phyloP scores from a whole-genome alignment of 192 early-diverging fungal species.

The Radiomyces spectabilis region DNA sequence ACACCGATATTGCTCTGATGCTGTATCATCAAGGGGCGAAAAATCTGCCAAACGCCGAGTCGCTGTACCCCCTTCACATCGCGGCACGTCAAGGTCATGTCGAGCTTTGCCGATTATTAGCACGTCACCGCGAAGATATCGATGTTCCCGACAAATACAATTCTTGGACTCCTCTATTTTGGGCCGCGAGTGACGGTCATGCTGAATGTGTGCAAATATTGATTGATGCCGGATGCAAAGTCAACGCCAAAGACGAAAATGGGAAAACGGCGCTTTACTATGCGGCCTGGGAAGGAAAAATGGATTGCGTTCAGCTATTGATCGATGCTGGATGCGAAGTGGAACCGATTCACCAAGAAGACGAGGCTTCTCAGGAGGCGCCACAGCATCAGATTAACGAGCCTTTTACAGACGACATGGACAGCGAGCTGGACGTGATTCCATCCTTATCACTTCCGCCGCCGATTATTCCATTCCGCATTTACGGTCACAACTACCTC shows the following conservation, averaged over 20 bases:
- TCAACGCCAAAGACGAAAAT: conserved; percentile 74
- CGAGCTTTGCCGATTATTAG: conserved; percentile 63
- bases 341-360: background rate
- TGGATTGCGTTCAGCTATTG: conserved; percentile 72
- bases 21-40: conserved; percentile 72
- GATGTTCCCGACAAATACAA: conserved; percentile 85
- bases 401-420: conserved; percentile 18
- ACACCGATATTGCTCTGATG: conserved; percentile 75
- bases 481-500: conserved; percentile 97
- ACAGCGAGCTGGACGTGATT: conserved; percentile 81
- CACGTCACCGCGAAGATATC: conserved; percentile 64
- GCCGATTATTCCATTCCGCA: conserved; percentile 95
- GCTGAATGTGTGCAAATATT: conserved; percentile 71
- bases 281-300: conserved; percentile 88
- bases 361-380: background rate
- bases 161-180: conserved; percentile 96
- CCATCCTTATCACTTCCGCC: conserved; percentile 93
- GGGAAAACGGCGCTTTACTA: conserved; percentile 82
- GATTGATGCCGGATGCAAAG: conserved; percentile 67
- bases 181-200: conserved; percentile 88
- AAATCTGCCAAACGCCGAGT: conserved; percentile 68
- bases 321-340: conserved; percentile 51
- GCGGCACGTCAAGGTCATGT: conserved; percentile 78
- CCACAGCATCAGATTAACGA: background rate
- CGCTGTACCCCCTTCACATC: conserved; percentile 84